Conservation (phyloP, 1,284 basidiomycete species). For the Microbotryomycetes sp. region DNA sequence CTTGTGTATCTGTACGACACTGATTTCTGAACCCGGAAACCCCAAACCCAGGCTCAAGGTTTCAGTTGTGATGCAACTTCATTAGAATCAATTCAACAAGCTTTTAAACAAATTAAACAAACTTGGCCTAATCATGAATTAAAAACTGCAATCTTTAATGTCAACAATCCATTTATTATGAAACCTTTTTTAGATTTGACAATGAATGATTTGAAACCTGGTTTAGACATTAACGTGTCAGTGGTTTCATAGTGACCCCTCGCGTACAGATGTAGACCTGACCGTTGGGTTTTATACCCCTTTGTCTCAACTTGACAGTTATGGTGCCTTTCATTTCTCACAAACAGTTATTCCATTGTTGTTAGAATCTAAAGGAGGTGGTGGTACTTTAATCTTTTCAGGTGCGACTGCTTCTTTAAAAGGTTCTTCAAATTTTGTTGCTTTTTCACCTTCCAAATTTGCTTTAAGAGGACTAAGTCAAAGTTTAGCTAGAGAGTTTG, state of each 20-base stretch:
- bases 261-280: background rate
- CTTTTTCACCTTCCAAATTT: constrained; percentile 23
- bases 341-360: constrained; percentile 21
- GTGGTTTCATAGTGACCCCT: background rate
- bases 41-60: constrained; percentile 3
- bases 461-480: constrained; percentile 24
- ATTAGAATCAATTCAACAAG: constrained; percentile 4
- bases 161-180: constrained; percentile 18
- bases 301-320: no score
- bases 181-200: constrained; percentile 28
- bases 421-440: constrained; percentile 22
- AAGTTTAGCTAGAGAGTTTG: constrained; percentile 42
- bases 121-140: constrained; percentile 17
- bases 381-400: constrained; percentile 19
- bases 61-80: constrained; percentile 24
- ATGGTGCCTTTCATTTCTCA: constrained; percentile 28
- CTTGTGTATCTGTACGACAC: background rate
- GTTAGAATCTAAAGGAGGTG: constrained; percentile 14
- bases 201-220: constrained; percentile 9
- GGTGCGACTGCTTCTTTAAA: constrained; percentile 20
- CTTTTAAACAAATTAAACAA: constrained; percentile 16
- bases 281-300: no score
- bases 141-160: constrained; percentile 24
- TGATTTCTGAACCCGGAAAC: no score
- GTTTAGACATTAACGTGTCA: constrained; percentile 22